A percentile compares a stretch with the other conserved stretches of the same genome.
Evolutionary conservation across 139 green algal genomes (phyloP).

Genomic region (Haematococcus lacustris): DNA sequence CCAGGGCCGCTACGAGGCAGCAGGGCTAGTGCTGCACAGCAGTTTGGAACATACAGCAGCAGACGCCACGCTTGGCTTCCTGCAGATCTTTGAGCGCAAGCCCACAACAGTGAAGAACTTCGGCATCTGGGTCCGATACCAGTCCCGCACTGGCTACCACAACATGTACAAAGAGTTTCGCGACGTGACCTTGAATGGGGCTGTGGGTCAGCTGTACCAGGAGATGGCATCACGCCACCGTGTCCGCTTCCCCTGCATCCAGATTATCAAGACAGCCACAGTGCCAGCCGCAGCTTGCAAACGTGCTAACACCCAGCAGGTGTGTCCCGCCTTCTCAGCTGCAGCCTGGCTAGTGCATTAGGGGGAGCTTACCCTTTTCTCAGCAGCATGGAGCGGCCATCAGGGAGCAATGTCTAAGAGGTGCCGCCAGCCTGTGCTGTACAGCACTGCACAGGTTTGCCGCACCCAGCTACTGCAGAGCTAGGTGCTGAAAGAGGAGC

Average conservation of each 20-base stretch:
- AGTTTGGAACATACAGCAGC: not conserved
- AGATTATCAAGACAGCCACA: conserved; percentile 97
- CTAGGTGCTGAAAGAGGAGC: not conserved
- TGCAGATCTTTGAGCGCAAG: conserved; percentile 93
- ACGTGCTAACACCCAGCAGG: conserved; percentile 68
- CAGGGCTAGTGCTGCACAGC: not conserved
- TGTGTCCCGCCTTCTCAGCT: not conserved
- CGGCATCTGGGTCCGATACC: conserved; percentile 97
- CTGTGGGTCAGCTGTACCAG: conserved; percentile 91
- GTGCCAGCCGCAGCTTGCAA: conserved; percentile 76
- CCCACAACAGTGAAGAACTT: conserved; percentile 98
- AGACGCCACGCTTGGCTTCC: not conserved
- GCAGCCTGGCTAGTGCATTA: too few relatives aligned
- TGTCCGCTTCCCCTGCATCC: conserved; percentile 63
- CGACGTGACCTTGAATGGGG: conserved; percentile 95
- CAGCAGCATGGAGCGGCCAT: too few relatives aligned
- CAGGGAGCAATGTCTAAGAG: too few relatives aligned
- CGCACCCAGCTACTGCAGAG: not conserved
- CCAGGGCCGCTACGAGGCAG: too few relatives aligned
- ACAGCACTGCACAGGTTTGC: not conserved
- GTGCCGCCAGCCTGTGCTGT: too few relatives aligned
- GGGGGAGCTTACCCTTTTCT: too few relatives aligned
- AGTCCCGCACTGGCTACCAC: conserved; percentile 90
- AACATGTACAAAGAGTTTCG: conserved; percentile 99
- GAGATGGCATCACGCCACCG: conserved; percentile 97